A percentile compares a stretch with the other conserved stretches of the same genome.
Conservation (phyloP, 169 alveolate species). For the Babesia divergens region DNA sequence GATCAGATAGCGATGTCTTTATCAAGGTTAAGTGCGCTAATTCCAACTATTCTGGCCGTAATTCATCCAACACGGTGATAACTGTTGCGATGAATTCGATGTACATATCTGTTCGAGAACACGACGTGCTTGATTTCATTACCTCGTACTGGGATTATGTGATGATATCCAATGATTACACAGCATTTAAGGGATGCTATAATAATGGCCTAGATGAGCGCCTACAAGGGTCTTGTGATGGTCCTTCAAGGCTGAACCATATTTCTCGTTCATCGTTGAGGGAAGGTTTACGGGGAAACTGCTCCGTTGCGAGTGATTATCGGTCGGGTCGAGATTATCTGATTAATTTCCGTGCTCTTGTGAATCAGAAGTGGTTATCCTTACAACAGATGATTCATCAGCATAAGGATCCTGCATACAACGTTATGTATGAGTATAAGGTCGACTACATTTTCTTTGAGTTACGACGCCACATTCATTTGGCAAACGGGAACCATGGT, state of each 20-base stretch:
- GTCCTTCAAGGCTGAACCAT: too few relatives aligned
- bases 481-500: background rate
- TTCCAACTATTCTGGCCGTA: background rate
- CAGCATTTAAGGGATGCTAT: too few relatives aligned
- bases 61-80: constrained; percentile 11
- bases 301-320: background rate
- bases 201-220: too few relatives aligned
- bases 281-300: background rate
- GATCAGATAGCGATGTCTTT: constrained; percentile 14
- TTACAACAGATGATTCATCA: background rate
- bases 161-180: constrained; percentile 18
- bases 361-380: constrained; percentile 7
- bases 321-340: background rate
- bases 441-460: constrained; percentile 25
- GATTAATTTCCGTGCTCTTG: background rate
- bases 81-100: constrained; percentile 28
- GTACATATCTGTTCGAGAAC: constrained; percentile 46
- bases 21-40: constrained; percentile 19
- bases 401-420: background rate
- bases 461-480: background rate
- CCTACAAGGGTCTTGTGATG: too few relatives aligned
- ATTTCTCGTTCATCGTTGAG: background rate
- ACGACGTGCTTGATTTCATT: constrained; percentile 30
- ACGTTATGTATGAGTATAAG: constrained; percentile 1
- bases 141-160: constrained; percentile 20